Percentiles rank a stretch among this genome's conserved stretches.
phyloP scores from a whole-genome alignment of 1,139 yeast species.

The Yamadazyma dushanensis region DNA sequence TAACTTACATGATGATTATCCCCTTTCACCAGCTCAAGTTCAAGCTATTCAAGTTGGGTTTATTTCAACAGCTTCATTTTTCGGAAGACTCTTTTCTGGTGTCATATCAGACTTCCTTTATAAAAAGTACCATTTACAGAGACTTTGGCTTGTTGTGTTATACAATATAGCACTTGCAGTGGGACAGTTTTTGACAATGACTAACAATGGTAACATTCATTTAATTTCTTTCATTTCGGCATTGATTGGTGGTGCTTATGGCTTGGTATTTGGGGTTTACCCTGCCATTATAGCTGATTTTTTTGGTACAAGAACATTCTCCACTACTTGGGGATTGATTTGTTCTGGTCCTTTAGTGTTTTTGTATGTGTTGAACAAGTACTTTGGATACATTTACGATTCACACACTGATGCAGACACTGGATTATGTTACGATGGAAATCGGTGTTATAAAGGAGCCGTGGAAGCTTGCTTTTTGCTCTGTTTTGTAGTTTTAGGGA shows the following conservation, averaged over 20 bases:
- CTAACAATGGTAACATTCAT: conserved; percentile 27
- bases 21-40: conserved; percentile 29
- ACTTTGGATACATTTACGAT: conserved; percentile 43
- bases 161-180: conserved; percentile 28
- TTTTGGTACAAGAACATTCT: conserved; percentile 42
- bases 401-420: conserved; percentile 29
- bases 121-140: conserved; percentile 32
- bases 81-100: conserved; percentile 41
- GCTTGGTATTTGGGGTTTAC: conserved; percentile 43
- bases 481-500: conserved; percentile 23
- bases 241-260: conserved; percentile 40
- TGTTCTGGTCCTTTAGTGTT: conserved; percentile 43
- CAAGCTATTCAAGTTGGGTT: conserved; percentile 48
- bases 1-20: conserved; percentile 19
- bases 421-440: conserved; percentile 38
- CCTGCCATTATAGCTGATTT: conserved; percentile 49
- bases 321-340: conserved; percentile 48
- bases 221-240: conserved; percentile 34
- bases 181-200: conserved; percentile 33
- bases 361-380: conserved; percentile 37
- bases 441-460: conserved; percentile 37
- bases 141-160: conserved; percentile 40
- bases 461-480: conserved; percentile 30
- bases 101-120: conserved; percentile 38
- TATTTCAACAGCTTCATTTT: conserved; percentile 41